These are phyloP conservation scores for Talinum fruticosum DNA, from an alignment of 148 eudicot genomes.

Conservation along the genomic window DNA sequence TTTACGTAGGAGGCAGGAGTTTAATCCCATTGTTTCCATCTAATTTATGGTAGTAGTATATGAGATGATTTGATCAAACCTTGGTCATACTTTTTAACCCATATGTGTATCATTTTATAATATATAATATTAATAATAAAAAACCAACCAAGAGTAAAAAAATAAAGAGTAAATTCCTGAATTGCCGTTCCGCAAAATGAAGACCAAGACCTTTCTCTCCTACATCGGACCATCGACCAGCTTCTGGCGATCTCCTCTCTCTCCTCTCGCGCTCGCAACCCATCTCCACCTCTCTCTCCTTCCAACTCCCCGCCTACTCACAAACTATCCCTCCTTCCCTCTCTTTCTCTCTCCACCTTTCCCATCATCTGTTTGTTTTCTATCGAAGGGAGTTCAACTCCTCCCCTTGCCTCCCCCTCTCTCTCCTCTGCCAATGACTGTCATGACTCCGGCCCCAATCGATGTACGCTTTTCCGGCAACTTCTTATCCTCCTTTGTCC, in stretches of 20 bases:
- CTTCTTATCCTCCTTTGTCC: not conserved
- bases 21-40: no score
- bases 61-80: no score
- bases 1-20: no score
- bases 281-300: not conserved
- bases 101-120: no score
- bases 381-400: not conserved
- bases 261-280: conserved; percentile 15
- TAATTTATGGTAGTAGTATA: no score
- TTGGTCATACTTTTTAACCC: no score
- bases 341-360: conserved; percentile 8
- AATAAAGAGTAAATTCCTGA: not conserved
- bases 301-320: not conserved
- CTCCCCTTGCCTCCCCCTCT: not conserved
- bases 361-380: not conserved
- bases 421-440: conserved; percentile 42
- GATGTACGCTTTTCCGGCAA: conserved; percentile 35
- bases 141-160: no score
- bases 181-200: not conserved
- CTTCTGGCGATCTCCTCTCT: conserved; percentile 31
- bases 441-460: conserved; percentile 58
- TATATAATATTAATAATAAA: no score
- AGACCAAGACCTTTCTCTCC: not conserved
- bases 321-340: no score
- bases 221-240: conserved; percentile 1